Evolutionary conservation across 2,329 filamentous ascomycete genomes (phyloP), one percentile per base, ranked within the genome.

Genomic region (Cercospora sp.): DNA sequence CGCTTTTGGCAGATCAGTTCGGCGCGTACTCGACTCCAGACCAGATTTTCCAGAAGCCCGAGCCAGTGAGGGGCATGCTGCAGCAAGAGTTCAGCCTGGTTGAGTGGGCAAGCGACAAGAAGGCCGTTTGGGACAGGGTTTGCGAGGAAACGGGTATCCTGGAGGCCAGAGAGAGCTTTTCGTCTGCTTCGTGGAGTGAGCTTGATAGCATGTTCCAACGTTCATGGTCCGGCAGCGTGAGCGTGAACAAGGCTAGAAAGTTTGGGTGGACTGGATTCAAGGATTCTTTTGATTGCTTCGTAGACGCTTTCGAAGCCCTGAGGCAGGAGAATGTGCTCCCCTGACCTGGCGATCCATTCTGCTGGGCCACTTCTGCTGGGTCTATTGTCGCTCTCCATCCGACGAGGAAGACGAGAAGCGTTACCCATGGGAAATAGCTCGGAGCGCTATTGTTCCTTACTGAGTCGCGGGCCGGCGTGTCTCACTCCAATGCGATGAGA

Each of bases 161-260:
- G 4, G 75, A 81, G 62, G 73, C 77, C 16, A 70, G 68, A 26
- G 45, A 45, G 4, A 78, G 75, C 0, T 83, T 81, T 67, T 80
- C 81, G 7, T 80, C 81, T 66, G 82, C 81, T 1, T 84, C 82
- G 0, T 85, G 82, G 81, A 75, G 69, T 0, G 83, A 82, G 63
- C 70, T 82, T 62, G 80, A 78, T 6, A 82, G 83, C 70, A 79
- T 81, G 2, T 72, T 85, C 26, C 81, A 82, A 0, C 72, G 82
- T 40, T 78, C 79, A 51, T 84, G 79, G 66, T 78, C 80, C 71
- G 58, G 81, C 5, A 79, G 82, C 1, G 72, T 80, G 51, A 81
- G 77, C 63, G 83, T 84, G 79, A 83, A 77, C 60, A 85, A 84
- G 73, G 83, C 83, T 5, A 77, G 83, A 63, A 79, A 79, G 68